These are phyloP conservation scores for Mycosphaerella sp. DNA, from an alignment of 2,329 filamentous ascomycete species.

Conservation along the genomic window DNA sequence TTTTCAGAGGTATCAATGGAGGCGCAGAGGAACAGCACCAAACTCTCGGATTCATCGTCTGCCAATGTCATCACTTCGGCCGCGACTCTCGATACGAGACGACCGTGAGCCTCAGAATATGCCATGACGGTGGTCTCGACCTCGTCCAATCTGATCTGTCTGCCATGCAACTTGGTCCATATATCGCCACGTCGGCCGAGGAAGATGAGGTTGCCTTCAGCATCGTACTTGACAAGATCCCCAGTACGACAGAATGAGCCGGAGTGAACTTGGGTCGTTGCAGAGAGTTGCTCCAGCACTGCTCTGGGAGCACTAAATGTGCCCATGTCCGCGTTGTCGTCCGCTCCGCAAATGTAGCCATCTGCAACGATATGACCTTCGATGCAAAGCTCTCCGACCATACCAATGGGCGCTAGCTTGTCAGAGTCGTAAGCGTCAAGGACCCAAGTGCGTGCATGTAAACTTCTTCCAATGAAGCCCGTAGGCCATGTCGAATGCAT, in stretches of 20 bases:
- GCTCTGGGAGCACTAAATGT: background rate
- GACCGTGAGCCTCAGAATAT: background rate
- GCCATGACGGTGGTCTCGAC: slow-evolving; percentile 41
- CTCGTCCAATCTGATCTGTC: slow-evolving; percentile 68
- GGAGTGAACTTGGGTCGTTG: no score
- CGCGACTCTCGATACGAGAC: background rate
- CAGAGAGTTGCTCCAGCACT: background rate
- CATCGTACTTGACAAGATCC: slow-evolving; percentile 34
- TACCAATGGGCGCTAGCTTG: slow-evolving; percentile 11
- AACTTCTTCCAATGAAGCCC: background rate
- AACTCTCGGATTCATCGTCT: background rate
- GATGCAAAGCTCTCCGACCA: slow-evolving; percentile 39
- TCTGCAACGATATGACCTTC: slow-evolving; percentile 42
- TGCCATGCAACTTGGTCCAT: slow-evolving; percentile 64
- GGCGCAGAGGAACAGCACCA: background rate
- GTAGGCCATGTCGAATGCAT: background rate
- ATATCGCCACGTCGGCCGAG: slow-evolving; percentile 66
- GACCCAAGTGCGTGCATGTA: background rate
- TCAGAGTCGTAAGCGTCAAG: background rate
- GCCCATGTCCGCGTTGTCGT: slow-evolving; percentile 30
- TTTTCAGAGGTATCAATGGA: background rate
- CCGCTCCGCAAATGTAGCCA: slow-evolving; percentile 36
- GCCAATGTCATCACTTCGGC: background rate
- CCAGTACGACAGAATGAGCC: slow-evolving; percentile 15
- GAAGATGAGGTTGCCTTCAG: slow-evolving; percentile 40